These are phyloP conservation scores for Vigna mungo DNA, from an alignment of 306 rosid species.

Conservation along the genomic window DNA sequence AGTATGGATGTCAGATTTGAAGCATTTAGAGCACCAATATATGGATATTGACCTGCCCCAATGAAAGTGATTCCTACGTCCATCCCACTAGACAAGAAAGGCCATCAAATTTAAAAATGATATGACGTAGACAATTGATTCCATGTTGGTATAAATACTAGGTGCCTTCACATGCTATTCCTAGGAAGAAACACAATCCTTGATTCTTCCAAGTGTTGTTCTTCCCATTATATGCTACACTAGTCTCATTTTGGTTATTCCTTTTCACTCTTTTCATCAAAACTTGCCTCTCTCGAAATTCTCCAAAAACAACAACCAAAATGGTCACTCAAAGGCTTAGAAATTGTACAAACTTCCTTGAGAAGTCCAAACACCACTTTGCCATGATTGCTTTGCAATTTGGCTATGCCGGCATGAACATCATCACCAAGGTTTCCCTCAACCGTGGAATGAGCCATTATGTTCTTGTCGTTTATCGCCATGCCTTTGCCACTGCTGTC, in stretches of 20 bases:
- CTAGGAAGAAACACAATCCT: constrained; percentile 25
- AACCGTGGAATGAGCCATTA: constrained; percentile 92
- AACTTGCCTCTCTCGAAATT: not conserved
- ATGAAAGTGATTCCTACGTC: constrained; percentile 17
- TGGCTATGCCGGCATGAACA: constrained; percentile 90
- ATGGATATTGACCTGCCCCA: not conserved
- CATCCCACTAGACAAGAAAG: not conserved
- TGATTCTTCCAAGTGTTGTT: not conserved
- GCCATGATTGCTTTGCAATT: constrained; percentile 90
- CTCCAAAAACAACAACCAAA: constrained; percentile 8
- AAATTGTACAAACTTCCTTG: constrained; percentile 53
- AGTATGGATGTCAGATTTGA: too few relatives aligned
- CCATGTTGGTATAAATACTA: constrained; percentile 20
- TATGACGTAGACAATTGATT: constrained; percentile 25
- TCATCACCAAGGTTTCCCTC: constrained; percentile 81
- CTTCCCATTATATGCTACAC: not conserved
- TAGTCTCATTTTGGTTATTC: not conserved
- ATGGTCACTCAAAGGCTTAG: constrained; percentile 56
- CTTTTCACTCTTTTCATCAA: constrained; percentile 16
- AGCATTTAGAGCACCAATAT: too few relatives aligned
- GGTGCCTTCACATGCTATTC: not conserved
- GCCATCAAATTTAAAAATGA: not conserved
- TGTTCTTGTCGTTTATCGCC: constrained; percentile 93
- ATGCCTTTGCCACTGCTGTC: constrained; percentile 76
- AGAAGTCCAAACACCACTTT: constrained; percentile 70